Conservation (phyloP, 441 rosid genomes). For the Corymbia citriodora region DNA sequence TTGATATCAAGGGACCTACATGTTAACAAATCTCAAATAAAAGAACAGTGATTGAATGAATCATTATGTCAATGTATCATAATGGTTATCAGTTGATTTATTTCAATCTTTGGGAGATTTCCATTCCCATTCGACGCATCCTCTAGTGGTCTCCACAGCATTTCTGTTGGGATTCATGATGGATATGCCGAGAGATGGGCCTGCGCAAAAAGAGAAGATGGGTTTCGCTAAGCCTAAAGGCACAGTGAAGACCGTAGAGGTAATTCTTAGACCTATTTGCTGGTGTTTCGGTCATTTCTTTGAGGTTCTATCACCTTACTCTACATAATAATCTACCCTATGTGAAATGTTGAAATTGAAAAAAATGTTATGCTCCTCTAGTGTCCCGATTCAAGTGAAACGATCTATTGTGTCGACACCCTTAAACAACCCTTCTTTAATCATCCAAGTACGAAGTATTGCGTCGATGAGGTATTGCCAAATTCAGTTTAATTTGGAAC, state of each 20-base stretch:
- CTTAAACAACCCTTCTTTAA: not conserved
- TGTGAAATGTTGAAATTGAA: not conserved
- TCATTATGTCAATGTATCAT: no score
- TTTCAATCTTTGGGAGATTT: fast-evolving
- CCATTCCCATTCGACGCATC: not conserved
- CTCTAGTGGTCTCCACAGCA: not conserved
- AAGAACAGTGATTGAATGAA: no score
- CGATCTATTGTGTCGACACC: not conserved
- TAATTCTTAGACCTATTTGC: not conserved
- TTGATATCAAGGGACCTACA: no score
- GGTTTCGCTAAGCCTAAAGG: not conserved
- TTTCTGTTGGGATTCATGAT: not conserved
- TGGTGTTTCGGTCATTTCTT: not conserved
- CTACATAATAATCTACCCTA: not conserved
- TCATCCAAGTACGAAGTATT: not conserved
- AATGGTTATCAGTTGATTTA: fast-evolving
- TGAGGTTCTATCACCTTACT: not conserved
- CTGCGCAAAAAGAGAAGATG: not conserved
- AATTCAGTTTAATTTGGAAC: not conserved
- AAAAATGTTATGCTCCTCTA: not conserved
- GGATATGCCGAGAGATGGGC: not conserved
- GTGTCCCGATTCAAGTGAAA: not conserved
- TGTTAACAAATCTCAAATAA: no score
- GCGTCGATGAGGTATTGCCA: not conserved
- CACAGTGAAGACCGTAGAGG: not conserved